Conservation (phyloP, 352 stramenopile genomes). For the Globisporangium uncinulatum region DNA sequence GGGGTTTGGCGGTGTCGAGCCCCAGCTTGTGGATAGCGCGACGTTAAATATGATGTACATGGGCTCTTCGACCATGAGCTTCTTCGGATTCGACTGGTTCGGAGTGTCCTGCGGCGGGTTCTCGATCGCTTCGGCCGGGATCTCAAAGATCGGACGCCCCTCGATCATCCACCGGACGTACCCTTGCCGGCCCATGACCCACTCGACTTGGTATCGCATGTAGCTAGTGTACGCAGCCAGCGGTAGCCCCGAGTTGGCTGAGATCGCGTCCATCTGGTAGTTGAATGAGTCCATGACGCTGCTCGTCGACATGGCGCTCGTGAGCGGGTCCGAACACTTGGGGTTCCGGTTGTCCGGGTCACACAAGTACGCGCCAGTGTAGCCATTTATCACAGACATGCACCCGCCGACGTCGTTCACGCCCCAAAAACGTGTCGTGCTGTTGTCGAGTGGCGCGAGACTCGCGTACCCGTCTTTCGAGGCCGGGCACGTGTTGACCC, state of each 20-base stretch:
- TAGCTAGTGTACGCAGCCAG: slow-evolving; percentile 61
- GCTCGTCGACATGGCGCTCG: slow-evolving; percentile 34
- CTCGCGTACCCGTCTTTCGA: slow-evolving; percentile 51
- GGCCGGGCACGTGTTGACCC: slow-evolving; percentile 36
- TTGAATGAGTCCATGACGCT: slow-evolving; percentile 55
- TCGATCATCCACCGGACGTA: slow-evolving; percentile 68
- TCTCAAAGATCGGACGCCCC: slow-evolving; percentile 59
- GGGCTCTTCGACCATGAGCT: slow-evolving; percentile 78
- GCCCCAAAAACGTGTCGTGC: slow-evolving; percentile 37
- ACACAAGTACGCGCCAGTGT: slow-evolving; percentile 56
- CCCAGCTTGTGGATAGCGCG: slow-evolving; percentile 87
- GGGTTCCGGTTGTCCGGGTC: slow-evolving; percentile 53
- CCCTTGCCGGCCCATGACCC: slow-evolving; percentile 54
- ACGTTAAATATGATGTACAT: slow-evolving; percentile 95
- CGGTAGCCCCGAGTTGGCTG: slow-evolving; percentile 60
- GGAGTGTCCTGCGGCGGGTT: slow-evolving; percentile 33
- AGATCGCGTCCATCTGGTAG: slow-evolving; percentile 78
- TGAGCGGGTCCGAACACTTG: slow-evolving; percentile 35
- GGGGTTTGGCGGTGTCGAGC: slow-evolving; percentile 45
- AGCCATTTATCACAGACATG: slow-evolving; percentile 53
- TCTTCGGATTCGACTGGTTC: slow-evolving; percentile 35
- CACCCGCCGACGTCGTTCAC: slow-evolving; percentile 66
- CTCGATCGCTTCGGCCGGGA: slow-evolving; percentile 44
- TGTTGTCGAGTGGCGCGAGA: slow-evolving; percentile 41
- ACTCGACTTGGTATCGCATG: slow-evolving; percentile 60